A percentile compares a stretch with the other conserved stretches of the same genome.
These are phyloP conservation scores for Ophiostoma populinum DNA, from an alignment of 2,329 filamentous ascomycete species.

Conservation along the genomic window DNA sequence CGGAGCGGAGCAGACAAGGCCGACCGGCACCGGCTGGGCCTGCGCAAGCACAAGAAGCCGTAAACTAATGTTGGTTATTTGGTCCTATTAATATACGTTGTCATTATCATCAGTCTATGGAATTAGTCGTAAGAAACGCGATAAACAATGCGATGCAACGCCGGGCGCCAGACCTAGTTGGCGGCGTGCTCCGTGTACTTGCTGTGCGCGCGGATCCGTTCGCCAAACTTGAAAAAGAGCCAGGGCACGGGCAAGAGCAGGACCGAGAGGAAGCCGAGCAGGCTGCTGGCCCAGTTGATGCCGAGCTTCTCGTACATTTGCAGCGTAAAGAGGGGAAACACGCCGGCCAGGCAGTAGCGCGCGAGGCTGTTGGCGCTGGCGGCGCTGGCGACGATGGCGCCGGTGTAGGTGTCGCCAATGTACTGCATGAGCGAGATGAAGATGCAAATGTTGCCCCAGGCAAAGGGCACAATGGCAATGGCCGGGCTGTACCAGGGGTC, in stretches of 20 bases:
- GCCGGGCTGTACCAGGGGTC: conserved; percentile 33
- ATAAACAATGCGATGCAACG: not conserved
- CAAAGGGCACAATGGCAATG: conserved; percentile 36
- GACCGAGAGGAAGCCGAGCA: conserved; percentile 29
- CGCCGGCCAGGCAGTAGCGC: conserved; percentile 35
- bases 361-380: conserved; percentile 41
- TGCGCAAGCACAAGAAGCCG: too few species aligned
- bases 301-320: conserved; percentile 31
- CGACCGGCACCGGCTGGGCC: too few species aligned
- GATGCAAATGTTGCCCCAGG: conserved; percentile 41
- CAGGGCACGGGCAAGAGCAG: conserved; percentile 33
- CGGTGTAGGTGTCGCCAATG: conserved; percentile 36
- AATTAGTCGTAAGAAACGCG: not conserved
- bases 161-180: not conserved
- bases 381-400: conserved; percentile 37
- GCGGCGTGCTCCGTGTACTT: conserved; percentile 16
- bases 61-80: too few species aligned
- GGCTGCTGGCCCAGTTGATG: conserved; percentile 28
- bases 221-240: conserved; percentile 32
- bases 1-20: too few species aligned
- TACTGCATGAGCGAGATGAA: conserved; percentile 38
- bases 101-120: not conserved
- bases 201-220: conserved; percentile 22
- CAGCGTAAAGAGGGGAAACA: conserved; percentile 43
- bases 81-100: too few species aligned